These are phyloP conservation scores for Hylodesmum podocarpum DNA, from an alignment of 306 rosid species.

Conservation along the genomic window DNA sequence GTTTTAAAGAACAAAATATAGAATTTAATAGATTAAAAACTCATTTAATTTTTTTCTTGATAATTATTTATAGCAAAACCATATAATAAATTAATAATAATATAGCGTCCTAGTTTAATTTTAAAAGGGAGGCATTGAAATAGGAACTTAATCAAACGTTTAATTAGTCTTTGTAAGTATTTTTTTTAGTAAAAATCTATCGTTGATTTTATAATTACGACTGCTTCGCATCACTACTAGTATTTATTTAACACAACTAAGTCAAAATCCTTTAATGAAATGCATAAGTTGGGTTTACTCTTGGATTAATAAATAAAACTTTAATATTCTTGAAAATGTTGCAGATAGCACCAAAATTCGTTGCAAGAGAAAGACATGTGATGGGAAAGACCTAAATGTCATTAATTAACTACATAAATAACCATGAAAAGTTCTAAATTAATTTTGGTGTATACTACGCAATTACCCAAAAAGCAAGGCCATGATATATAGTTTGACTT, in stretches of 20 bases:
- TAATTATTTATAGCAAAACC: background rate
- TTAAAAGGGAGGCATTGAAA: background rate
- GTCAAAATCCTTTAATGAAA: constrained; percentile 8
- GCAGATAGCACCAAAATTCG: background rate
- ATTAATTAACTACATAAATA: background rate
- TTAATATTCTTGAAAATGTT: background rate
- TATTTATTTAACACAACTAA: background rate
- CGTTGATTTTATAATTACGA: background rate
- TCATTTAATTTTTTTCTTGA: background rate
- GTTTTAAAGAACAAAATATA: background rate
- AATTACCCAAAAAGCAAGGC: background rate
- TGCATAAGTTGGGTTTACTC: background rate
- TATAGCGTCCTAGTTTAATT: background rate
- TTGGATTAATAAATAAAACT: background rate
- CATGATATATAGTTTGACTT: background rate
- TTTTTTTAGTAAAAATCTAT: background rate
- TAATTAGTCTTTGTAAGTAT: background rate
- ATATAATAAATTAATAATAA: background rate
- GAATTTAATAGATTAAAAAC: background rate
- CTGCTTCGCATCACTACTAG: background rate
- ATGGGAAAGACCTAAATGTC: background rate
- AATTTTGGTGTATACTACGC: background rate
- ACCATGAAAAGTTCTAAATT: background rate
- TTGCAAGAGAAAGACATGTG: background rate
- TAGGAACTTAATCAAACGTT: background rate